A percentile compares a stretch with the other conserved stretches of the same genome.
Conservation (phyloP, 176 grass and related monocot genomes). For the Musa itinerans region DNA sequence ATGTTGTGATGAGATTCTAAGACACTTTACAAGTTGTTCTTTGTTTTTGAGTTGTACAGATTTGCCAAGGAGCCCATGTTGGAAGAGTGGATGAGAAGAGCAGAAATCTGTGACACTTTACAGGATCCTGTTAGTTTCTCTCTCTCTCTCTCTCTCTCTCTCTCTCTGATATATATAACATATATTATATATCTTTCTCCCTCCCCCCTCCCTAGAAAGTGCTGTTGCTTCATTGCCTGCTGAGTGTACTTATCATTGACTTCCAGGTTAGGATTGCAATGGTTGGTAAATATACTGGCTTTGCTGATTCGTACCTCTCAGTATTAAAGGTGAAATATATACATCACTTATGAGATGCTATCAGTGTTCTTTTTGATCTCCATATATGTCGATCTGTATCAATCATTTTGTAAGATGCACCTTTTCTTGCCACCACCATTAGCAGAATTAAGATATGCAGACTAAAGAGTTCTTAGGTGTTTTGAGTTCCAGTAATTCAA, state of each 20-base stretch:
- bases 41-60: not conserved
- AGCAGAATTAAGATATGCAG: no score
- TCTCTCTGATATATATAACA: not conserved
- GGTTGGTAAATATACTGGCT: slow-evolving; percentile 41
- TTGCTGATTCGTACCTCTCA: slow-evolving; percentile 46
- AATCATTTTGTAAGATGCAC: no score
- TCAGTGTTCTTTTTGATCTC: not conserved
- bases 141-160: not conserved
- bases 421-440: no score
- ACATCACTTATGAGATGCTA: not conserved
- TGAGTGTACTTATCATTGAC: not conserved
- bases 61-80: slow-evolving; percentile 26
- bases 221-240: not conserved
- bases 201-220: not conserved
- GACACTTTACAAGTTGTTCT: not conserved
- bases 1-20: not conserved
- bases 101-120: slow-evolving; percentile 29
- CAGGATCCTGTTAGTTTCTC: slow-evolving; percentile 36
- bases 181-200: no score
- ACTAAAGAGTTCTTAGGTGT: no score
- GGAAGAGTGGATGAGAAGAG: slow-evolving; percentile 30
- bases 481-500: no score
- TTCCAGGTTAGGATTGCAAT: slow-evolving; percentile 46
- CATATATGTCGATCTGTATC: not conserved
- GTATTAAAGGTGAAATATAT: slow-evolving; percentile 31